Evolutionary conservation across 305 asterid genomes (phyloP).

Genomic region (Andrographis paniculata): DNA sequence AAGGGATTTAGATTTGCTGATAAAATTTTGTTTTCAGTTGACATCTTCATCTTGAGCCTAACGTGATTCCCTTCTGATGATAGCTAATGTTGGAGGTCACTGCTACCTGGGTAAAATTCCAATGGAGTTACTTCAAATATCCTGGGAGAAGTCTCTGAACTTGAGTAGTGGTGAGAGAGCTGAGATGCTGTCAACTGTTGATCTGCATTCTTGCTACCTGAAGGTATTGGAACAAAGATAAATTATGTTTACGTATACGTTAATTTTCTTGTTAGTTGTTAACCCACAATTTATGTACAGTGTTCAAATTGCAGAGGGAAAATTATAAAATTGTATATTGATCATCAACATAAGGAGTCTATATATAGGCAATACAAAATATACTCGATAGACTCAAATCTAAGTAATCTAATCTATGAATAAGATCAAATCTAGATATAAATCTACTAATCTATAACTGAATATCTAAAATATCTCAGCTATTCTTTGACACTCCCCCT

Average conservation of each 20-base stretch:
- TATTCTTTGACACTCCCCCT: no score
- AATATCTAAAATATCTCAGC: no score
- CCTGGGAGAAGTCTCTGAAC: slow-evolving; percentile 83
- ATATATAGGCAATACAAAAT: no score
- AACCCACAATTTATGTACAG: slow-evolving; percentile 10
- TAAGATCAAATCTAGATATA: no score
- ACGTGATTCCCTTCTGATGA: slow-evolving; percentile 24
- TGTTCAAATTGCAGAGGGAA: no score
- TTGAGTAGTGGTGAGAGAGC: slow-evolving; percentile 76
- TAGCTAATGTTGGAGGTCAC: slow-evolving; percentile 67
- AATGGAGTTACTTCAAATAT: slow-evolving; percentile 67
- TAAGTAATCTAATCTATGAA: no score
- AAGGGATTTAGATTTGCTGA: no score
- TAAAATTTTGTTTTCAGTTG: no score
- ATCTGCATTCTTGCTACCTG: slow-evolving; percentile 69
- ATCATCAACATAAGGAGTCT: no score
- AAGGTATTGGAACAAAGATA: slow-evolving; percentile 40
- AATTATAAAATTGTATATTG: no score
- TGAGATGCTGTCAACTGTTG: slow-evolving; percentile 81
- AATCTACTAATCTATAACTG: no score
- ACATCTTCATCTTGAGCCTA: slow-evolving; percentile 8
- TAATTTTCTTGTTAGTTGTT: slow-evolving; percentile 15
- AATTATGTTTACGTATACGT: slow-evolving; percentile 12
- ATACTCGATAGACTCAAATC: no score
- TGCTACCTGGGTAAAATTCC: slow-evolving; percentile 87